phyloP scores from a whole-genome alignment of 495 filamentous ascomycete genomes.

The Penicillium bialowiezense region DNA sequence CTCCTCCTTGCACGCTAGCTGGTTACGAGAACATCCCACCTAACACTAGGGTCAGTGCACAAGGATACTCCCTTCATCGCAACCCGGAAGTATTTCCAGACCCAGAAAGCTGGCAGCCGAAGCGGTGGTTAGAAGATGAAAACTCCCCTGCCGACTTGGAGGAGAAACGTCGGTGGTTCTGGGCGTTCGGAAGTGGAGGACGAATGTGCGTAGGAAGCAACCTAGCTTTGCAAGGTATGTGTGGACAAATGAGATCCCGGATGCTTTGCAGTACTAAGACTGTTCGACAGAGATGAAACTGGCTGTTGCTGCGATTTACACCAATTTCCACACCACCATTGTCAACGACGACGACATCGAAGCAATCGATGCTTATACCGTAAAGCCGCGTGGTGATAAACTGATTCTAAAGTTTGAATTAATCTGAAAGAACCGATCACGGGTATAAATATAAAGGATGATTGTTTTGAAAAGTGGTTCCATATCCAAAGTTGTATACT shows the following conservation, averaged over 20 bases:
- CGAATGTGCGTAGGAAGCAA: conserved; percentile 84
- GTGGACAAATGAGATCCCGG: neutral
- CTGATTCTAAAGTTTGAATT: conserved; percentile 42
- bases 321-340: conserved; percentile 61
- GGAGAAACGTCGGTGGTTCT: conserved; percentile 69
- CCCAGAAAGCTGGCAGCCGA: conserved; percentile 59
- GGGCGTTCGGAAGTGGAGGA: conserved; percentile 81
- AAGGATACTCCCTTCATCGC: conserved; percentile 70
- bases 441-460: conserved; percentile 15
- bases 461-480: conserved; percentile 17
- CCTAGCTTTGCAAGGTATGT: conserved; percentile 71
- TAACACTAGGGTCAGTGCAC: conserved; percentile 65
- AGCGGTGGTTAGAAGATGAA: conserved; percentile 54
- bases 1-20: conserved; percentile 48
- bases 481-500: conserved; percentile 24
- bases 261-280: conserved; percentile 2
- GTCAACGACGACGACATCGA: conserved; percentile 57
- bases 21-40: conserved; percentile 55
- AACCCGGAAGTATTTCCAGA: conserved; percentile 59
- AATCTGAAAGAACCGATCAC: conserved; percentile 1
- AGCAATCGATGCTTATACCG: conserved; percentile 65
- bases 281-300: conserved; percentile 43
- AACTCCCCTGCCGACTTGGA: conserved; percentile 36
- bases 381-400: conserved; percentile 51
- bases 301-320: conserved; percentile 56